Conservation (phyloP, 768 basidiomycete genomes). For the Boletus subparvulus region DNA sequence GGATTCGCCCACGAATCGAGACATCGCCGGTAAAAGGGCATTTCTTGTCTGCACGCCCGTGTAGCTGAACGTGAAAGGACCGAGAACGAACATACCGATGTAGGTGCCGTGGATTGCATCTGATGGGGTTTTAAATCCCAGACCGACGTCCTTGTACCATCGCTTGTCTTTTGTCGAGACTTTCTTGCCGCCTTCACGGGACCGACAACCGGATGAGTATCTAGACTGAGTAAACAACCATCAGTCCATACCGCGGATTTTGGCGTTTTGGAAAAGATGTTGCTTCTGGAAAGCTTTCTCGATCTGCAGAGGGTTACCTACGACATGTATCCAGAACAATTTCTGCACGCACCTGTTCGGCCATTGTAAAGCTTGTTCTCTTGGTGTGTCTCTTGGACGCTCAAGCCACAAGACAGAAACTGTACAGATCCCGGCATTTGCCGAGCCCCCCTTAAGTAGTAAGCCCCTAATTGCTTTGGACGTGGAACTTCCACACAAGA, state of each 20-base stretch:
- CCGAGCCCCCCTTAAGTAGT: conserved; percentile 19
- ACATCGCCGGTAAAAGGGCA: conserved; percentile 97
- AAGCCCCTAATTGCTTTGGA: no score
- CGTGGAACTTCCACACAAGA: no score
- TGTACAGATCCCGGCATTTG: conserved; percentile 41
- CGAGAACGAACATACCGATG: conserved; percentile 64
- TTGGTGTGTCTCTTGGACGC: conserved; percentile 2
- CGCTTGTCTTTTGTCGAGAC: conserved; percentile 91
- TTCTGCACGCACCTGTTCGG: conserved; percentile 52
- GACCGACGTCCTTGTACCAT: conserved; percentile 99
- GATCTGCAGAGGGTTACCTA: conserved; percentile 49
- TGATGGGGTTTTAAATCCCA: conserved; percentile 93
- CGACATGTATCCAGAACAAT: background rate
- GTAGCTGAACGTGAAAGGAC: background rate
- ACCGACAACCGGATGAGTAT: conserved; percentile 10
- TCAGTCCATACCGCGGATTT: conserved; percentile 75
- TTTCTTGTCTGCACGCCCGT: conserved; percentile 80
- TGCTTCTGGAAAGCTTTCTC: conserved; percentile 99
- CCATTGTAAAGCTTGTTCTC: conserved; percentile 42
- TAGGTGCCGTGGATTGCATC: conserved; percentile 97
- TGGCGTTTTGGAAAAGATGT: conserved; percentile 96
- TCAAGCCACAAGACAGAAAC: conserved; percentile 41
- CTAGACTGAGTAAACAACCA: conserved; percentile 1
- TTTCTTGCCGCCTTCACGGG: conserved; percentile 72
- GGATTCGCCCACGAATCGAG: conserved; percentile 98